Percentiles rank a stretch among this genome's conserved stretches.
These are phyloP conservation scores for Curvularia sp. DNA, from an alignment of 2,329 filamentous ascomycete genomes.

Conservation along the genomic window DNA sequence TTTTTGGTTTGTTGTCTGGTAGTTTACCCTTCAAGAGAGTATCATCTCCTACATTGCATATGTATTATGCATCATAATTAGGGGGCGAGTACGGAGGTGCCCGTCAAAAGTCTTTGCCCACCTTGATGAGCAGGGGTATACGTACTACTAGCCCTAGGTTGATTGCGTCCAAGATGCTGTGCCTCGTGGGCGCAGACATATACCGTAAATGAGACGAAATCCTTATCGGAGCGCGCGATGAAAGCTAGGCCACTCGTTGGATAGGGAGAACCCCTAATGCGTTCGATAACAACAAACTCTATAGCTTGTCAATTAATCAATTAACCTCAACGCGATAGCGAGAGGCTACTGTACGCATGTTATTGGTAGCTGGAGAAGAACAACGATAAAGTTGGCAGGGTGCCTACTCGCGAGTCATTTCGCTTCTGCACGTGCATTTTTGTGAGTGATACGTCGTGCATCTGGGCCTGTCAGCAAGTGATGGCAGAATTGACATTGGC, in stretches of 20 bases:
- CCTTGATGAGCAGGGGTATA: too few relatives aligned
- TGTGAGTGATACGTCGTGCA: background rate
- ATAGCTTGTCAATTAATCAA: background rate
- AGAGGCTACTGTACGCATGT: background rate
- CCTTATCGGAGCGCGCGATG: background rate
- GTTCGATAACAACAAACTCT: background rate
- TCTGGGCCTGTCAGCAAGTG: constrained; percentile 7
- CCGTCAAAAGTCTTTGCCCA: too few relatives aligned
- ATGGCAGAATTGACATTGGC: constrained; percentile 5
- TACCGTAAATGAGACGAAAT: background rate
- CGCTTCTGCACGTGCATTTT: constrained; percentile 8
- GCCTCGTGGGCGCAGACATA: background rate
- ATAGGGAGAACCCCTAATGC: background rate
- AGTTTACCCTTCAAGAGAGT: background rate
- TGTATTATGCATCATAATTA: too few relatives aligned
- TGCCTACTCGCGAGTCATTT: constrained; percentile 22
- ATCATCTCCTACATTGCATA: background rate
- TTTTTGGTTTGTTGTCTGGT: background rate
- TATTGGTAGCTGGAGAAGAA: background rate
- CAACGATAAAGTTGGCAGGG: constrained; percentile 28
- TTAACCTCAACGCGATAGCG: background rate
- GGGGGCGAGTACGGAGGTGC: too few relatives aligned
- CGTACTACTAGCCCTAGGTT: too few relatives aligned
- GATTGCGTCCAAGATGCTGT: background rate
- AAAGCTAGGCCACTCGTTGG: background rate